Base-by-base conservation (phyloP, 1,139 yeast genomes). In the Debaryomycetaceae sp. region DNA sequence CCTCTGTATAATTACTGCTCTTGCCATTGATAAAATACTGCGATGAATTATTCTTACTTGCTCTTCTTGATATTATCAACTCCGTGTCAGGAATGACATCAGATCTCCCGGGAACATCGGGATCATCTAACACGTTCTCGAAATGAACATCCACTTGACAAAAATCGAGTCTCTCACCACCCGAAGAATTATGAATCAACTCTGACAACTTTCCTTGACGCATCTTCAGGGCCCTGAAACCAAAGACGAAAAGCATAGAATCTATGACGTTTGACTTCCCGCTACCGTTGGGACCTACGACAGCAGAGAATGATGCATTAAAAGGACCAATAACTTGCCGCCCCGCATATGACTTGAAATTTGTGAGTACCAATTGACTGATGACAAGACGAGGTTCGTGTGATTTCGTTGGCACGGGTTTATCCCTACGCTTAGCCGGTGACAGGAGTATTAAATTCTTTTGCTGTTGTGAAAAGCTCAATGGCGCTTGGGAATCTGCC, bases 281-380 rank as follows among this genome's bases (percentile, higher is more conserved):
- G 36, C 96, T 87, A 30, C 99, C 99, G 62, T 95, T 95, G 4
- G 99, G 99, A 0, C 99, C 99, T n/a, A 95, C 98, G 7, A 95
- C 96, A 0, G 99, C 97, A 6, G 97, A 88, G 60, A 95, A 95
- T 2, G 96, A 88, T 38, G 90, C 70, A 60, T 93, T 87, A 63
- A 95, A 95, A 0, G 99, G 99, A 0, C 99, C 99, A 47, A 95
- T 87, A 7, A 80, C 80, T 65, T 93, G 98, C n/a, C 76, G 70
- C 0, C 99, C 99, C 0, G 98, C 98, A 62, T 95, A 95, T 0
- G 98, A 90, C 59, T 95, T 95, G 77, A 93, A 95, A 60, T 95
- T 87, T 5, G 85, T 84, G 40, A 95, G 72, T 0, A 85, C 86
- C 33, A 93, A 66, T 54, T 81, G 80, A 38, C 83, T 72, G 39